A percentile compares a stretch with the other conserved stretches of the same genome.
phyloP scores from a whole-genome alignment of 768 basidiomycete genomes.

The Termitomyces sp. region DNA sequence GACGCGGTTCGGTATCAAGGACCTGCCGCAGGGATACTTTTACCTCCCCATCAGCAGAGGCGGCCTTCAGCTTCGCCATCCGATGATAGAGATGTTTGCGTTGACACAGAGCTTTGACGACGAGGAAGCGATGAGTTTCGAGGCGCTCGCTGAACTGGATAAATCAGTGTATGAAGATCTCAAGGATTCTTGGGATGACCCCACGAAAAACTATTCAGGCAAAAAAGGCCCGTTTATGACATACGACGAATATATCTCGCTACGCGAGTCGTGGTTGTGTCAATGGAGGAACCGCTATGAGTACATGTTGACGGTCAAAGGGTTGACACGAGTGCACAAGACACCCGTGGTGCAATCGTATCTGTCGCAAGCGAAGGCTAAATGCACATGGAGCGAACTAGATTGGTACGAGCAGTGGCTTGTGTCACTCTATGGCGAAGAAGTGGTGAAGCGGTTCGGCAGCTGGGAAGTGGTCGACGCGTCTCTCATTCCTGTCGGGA shows the following conservation, averaged over 20 bases:
- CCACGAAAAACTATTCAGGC: neutral
- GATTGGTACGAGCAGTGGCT: constrained; percentile 31
- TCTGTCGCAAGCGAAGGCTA: neutral
- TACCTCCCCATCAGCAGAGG: constrained; percentile 9
- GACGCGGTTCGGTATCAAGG: neutral
- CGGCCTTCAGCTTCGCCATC: constrained; percentile 23
- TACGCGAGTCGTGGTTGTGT: constrained; percentile 11
- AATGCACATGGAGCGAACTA: constrained; percentile 7
- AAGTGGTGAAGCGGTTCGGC: constrained; percentile 33
- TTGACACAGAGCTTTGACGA: constrained; percentile 11
- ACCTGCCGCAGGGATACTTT: neutral
- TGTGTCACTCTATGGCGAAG: constrained; percentile 32
- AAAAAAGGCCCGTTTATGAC: constrained; percentile 10
- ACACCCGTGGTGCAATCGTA: constrained; percentile 3
- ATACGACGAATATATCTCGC: constrained; percentile 8
- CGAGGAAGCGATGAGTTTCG: constrained; percentile 7
- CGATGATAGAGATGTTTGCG: constrained; percentile 31
- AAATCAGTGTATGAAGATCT: constrained; percentile 13
- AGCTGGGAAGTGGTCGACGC: constrained; percentile 33
- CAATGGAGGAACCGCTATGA: constrained; percentile 9
- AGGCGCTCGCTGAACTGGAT: constrained; percentile 21
- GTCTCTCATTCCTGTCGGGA: constrained; percentile 33
- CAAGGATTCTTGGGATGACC: neutral
- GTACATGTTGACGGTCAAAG: neutral
- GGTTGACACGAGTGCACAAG: neutral